Base-by-base conservation (phyloP, 176 grass and related monocot genomes). In the Pontederia crassipes region DNA sequence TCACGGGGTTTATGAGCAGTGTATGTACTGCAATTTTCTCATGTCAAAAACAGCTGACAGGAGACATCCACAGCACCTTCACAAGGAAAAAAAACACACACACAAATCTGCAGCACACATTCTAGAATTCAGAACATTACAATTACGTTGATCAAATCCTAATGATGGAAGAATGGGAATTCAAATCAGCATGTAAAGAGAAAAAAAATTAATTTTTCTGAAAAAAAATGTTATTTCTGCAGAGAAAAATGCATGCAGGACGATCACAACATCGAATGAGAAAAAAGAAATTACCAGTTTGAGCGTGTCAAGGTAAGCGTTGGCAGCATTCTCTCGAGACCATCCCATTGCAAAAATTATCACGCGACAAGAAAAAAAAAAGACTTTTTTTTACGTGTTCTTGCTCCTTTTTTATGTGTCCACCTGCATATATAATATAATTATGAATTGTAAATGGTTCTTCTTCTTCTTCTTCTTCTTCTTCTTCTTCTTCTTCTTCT, bases 301-400 rank as follows among this genome's bases (percentile, higher is more conserved):
- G 57, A 80, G 70, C 24, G 64, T 80, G 51, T 80, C 71, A 10
- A 81, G 72, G 50, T 75, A 75, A 45, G 72, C 78, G 58, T 75
- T 70, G 11, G 65, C 71, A 8, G 78, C 72, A 4, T 50, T 69
- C 46, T 74, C 55, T 5, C 70, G 17, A n/a, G 78, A 81, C 71
- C 71, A 75, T 57, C 60, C 56, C 78, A 75, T 74, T 54, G 20
- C 32, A 40, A 40, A 24, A 40, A 40, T 40, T 40, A 40, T 40
- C 32, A 40, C 32, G 20, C 20, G 20, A 24, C 20, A 24, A 24
- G 20, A 24, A 24, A 24, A 24, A 40, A 40, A 40, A 40, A 40
- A 40, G 32, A 40, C 6, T 40, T 40, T 40, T 40, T 40, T 40
- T 40, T 40, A 40, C 6, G 32, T 40, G 32, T 40, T 40, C 32